Evolutionary conservation across 805 yeast genomes (phyloP), one percentile per base, ranked within the genome.

Genomic region (Wickerhamiella kurtzmanii): DNA sequence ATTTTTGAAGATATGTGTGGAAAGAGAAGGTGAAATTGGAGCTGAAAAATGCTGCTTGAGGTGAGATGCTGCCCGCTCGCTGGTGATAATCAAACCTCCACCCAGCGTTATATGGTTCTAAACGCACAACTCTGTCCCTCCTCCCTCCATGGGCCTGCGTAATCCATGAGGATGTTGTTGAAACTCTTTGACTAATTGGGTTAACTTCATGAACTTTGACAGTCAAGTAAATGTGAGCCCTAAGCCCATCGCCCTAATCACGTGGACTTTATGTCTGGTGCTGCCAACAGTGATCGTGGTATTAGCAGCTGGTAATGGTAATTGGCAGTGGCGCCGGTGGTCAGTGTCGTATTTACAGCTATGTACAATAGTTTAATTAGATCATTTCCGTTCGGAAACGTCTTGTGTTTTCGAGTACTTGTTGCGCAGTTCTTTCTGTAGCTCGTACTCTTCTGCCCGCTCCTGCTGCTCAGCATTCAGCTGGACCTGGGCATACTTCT

Each of bases 1-100:
- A 92, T 92, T 76, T 67, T 76, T 68, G 53, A 32, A 47, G 50
- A 28, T 47, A n/a, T 37, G 20, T 16, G 20, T 5, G 13, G 13
- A 17, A 13, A 37, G 20, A 16, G n/a, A n/a, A n/a, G n/a, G n/a
- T n/a, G n/a, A 17, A 13, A 13, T 16, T 37, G 42, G 25, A 17
- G 28, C 42, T 19, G 25, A 20, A 22, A 17, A 17, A 15, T 19
- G 18, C 42, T 15, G 25, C 18, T 13, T 6, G 11, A 11, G 11
- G 6, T 11, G 32, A 25, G 6, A 11, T 6, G 11, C 32, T 6
- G 32, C 32, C 11, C 32, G 32, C 11, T n/a, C n/a, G n/a, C 32
- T 25, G 9, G 32, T 25, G 32, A 25, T 25, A 25, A 25, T 25
- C 32, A 25, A 25, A 11, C 32, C 32, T 25, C 32, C 32, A 25